A percentile compares a stretch with the other conserved stretches of the same genome.
Evolutionary conservation across 371 early-diverging fungal species (phyloP).

Genomic region (Mortierella sp.): DNA sequence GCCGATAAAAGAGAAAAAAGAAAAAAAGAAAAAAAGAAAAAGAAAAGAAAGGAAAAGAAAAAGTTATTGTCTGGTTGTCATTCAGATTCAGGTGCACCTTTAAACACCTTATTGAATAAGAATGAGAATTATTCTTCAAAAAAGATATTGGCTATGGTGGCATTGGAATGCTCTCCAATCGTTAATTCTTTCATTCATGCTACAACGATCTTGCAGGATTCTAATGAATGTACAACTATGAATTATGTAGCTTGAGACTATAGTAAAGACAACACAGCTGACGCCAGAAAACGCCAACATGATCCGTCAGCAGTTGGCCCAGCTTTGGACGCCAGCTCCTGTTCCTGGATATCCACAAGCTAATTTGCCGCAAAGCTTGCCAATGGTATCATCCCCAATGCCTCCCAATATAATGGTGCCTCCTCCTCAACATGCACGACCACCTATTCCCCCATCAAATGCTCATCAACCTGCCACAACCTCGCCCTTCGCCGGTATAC

Average conservation of each 20-base stretch:
- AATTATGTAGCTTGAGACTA: conserved; percentile 50
- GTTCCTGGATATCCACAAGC: conserved; percentile 31
- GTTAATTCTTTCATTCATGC: not conserved
- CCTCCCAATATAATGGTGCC: conserved; percentile 37
- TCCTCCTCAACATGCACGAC: conserved; percentile 13
- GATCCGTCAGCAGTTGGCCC: conserved; percentile 59
- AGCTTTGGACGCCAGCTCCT: conserved; percentile 49
- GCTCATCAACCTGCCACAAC: conserved; percentile 12
- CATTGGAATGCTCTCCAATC: not conserved
- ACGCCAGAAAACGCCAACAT: conserved; percentile 54
- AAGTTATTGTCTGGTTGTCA: not conserved
- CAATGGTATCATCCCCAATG: conserved; percentile 22
- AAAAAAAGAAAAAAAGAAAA: conserved; percentile 19
- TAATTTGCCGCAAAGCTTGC: conserved; percentile 11
- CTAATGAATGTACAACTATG: conserved; percentile 6
- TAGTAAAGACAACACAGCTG: conserved; percentile 56
- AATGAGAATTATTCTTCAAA: not conserved
- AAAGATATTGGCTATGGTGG: not conserved
- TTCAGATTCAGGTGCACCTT: not conserved
- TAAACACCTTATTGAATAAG: conserved; percentile 1
- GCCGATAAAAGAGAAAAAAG: conserved; percentile 13
- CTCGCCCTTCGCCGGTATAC: conserved; percentile 10
- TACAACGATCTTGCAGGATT: not conserved
- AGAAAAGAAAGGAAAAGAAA: conserved; percentile 8
- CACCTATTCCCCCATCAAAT: conserved; percentile 11